A percentile compares a stretch with the other conserved stretches of the same genome.
Evolutionary conservation across 2,329 filamentous ascomycete genomes (phyloP).

Genomic region (Penicillium sp.): DNA sequence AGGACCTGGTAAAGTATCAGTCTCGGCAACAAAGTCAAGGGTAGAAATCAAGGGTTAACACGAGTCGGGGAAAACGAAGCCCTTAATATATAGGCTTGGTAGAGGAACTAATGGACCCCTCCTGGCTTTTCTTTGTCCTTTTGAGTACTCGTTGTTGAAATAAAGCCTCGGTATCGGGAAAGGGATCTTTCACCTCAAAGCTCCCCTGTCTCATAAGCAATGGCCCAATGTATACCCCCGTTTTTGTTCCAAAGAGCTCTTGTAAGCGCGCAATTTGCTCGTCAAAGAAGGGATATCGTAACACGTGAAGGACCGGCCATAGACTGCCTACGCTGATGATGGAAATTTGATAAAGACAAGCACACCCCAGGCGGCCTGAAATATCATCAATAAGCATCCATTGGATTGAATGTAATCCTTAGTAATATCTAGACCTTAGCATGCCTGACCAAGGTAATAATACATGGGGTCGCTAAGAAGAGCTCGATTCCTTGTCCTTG

Average conservation of each 20-base stretch:
- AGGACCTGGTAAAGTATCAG: too few species aligned
- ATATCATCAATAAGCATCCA: background rate
- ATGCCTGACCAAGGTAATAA: background rate
- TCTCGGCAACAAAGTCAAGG: too few species aligned
- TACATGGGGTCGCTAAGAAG: background rate
- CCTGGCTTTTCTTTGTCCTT: background rate
- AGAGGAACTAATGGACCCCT: too few species aligned
- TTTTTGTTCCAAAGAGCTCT: background rate
- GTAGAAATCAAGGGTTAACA: too few species aligned
- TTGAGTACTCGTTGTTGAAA: background rate
- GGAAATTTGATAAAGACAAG: background rate
- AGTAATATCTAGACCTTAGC: background rate
- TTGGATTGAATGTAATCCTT: background rate
- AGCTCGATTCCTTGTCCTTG: background rate
- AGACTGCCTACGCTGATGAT: background rate
- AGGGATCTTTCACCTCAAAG: background rate
- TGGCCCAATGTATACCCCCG: too few species aligned
- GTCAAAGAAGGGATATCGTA: too few species aligned
- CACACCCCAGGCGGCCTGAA: background rate
- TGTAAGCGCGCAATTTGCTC: too few species aligned
- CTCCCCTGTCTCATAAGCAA: background rate
- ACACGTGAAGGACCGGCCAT: too few species aligned
- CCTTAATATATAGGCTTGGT: background rate
- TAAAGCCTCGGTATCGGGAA: background rate
- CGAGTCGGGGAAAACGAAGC: background rate